Evolutionary conservation across 2,329 filamentous ascomycete species (phyloP).

Genomic region (Dendryphion nanum): DNA sequence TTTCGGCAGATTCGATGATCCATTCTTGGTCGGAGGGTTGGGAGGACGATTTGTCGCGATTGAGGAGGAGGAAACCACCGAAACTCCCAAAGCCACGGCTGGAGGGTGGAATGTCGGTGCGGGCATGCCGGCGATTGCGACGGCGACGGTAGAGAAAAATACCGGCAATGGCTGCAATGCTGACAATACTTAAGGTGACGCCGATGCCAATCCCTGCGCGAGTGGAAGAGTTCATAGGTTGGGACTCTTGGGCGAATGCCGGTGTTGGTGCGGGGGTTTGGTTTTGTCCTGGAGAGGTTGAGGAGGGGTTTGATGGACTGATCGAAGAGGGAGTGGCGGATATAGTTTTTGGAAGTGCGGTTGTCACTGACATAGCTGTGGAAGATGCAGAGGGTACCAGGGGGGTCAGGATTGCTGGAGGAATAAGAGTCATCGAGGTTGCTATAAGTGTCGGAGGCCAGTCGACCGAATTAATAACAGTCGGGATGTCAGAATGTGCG

Average conservation of each 20-base stretch:
- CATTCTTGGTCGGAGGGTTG: constrained; percentile 13
- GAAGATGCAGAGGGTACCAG: too few relatives aligned
- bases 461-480: too few relatives aligned
- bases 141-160: constrained; percentile 16
- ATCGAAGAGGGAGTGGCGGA: constrained; percentile 9
- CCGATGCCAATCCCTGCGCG: constrained; percentile 18
- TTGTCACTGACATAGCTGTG: too few relatives aligned
- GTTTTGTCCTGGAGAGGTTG: constrained; percentile 1
- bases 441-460: too few relatives aligned
- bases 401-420: too few relatives aligned
- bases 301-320: too few relatives aligned
- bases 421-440: too few relatives aligned
- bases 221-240: constrained; percentile 9
- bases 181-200: constrained; percentile 14
- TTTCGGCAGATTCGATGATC: constrained; percentile 18
- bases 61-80: constrained; percentile 4
- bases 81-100: constrained; percentile 1
- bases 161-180: constrained; percentile 8
- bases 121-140: constrained; percentile 2
- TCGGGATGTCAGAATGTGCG: too few relatives aligned
- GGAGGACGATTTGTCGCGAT: neutral
- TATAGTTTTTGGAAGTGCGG: constrained; percentile 7
- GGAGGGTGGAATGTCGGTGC: neutral
- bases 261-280: constrained; percentile 1
- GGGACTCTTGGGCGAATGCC: too few relatives aligned